These are phyloP conservation scores for Haplosporangium gracile DNA, from an alignment of 192 early-diverging fungal species.

Conservation along the genomic window DNA sequence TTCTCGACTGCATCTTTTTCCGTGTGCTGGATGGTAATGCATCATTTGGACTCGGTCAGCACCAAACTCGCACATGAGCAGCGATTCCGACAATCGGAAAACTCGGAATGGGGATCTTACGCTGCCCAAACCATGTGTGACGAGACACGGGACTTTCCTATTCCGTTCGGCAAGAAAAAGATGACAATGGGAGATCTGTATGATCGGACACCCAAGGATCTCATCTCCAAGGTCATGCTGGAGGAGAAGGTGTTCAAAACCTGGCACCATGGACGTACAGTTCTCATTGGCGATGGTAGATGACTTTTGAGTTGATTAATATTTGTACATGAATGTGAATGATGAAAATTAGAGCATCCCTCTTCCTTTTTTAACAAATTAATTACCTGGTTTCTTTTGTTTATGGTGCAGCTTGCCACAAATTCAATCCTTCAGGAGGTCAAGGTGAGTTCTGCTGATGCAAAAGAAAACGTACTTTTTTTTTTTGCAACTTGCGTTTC, in stretches of 20 bases:
- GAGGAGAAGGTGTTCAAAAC: conserved; percentile 14
- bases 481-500: no score
- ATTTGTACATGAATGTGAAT: background rate
- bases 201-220: conserved; percentile 6
- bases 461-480: no score
- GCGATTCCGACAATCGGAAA: background rate
- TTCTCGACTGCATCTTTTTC: no score
- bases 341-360: background rate
- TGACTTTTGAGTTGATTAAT: background rate
- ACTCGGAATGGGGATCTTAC: conserved; percentile 15
- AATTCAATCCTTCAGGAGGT: background rate
- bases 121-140: conserved; percentile 1
- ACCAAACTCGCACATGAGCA: background rate
- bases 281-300: conserved; percentile 11
- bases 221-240: conserved; percentile 16
- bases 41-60: background rate
- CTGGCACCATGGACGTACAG: background rate
- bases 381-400: background rate
- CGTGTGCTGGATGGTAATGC: background rate
- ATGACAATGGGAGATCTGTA: background rate
- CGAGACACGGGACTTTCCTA: conserved; percentile 14
- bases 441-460: no score
- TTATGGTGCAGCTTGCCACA: background rate
- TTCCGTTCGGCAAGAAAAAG: background rate
- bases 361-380: background rate